Evolutionary conservation across 164 flowering plant species (phyloP).

Genomic region (Nymphaea thermarum): DNA sequence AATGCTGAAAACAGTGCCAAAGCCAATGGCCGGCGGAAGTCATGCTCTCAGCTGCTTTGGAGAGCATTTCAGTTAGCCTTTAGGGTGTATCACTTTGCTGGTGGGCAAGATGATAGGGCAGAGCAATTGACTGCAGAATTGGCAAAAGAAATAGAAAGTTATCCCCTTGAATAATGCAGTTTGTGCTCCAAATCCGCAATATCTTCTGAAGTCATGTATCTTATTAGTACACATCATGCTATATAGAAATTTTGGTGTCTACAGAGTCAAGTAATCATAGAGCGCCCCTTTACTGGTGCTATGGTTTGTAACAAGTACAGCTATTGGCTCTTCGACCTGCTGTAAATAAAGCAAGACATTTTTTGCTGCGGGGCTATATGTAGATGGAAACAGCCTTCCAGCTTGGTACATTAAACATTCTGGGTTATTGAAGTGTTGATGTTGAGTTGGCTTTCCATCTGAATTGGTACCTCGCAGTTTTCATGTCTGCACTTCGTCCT

Average conservation of each 20-base stretch:
- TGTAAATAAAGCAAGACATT: background rate
- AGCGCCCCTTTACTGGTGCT: background rate
- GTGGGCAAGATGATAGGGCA: slow-evolving; percentile 82
- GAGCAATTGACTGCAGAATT: slow-evolving; percentile 54
- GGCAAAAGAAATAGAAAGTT: slow-evolving; percentile 59
- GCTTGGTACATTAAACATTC: background rate
- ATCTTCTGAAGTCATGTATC: background rate
- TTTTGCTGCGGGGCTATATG: background rate
- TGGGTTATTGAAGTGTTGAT: background rate
- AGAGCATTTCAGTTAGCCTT: slow-evolving; percentile 77
- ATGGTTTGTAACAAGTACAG: background rate
- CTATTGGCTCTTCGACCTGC: background rate
- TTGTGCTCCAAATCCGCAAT: background rate
- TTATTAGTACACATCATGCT: background rate
- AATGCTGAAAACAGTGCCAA: slow-evolving; percentile 14
- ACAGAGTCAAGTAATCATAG: background rate
- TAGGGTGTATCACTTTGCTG: slow-evolving; percentile 68
- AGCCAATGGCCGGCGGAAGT: slow-evolving; percentile 18
- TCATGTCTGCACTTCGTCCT: background rate
- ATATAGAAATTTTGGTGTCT: background rate
- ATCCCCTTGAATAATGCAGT: slow-evolving; percentile 14
- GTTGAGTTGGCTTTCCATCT: background rate
- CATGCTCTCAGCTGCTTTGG: slow-evolving; percentile 50
- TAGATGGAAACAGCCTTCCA: background rate
- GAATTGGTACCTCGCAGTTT: background rate